Evolutionary conservation across 2,329 filamentous ascomycete species (phyloP), one percentile per base, ranked within the genome.

Genomic region (Cladosporium cucumerinum): DNA sequence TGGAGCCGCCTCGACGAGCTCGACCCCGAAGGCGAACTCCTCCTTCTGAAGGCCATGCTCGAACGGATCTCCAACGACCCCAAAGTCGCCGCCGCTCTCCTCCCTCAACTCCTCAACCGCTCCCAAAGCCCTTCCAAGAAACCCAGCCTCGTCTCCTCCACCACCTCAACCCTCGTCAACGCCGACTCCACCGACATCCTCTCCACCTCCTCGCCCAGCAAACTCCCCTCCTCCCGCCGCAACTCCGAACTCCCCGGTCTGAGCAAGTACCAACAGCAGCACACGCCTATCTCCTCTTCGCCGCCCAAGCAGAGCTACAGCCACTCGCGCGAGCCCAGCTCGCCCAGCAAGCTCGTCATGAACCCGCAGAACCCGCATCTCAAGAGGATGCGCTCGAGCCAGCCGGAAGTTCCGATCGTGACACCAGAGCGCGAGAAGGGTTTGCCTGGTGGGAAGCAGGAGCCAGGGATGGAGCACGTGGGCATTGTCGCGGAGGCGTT

Each of bases 21-120:
- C 32, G 94, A 99, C 72, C 94, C 94, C 0, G 94, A 97, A 75
- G 93, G 93, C 21, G 87, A 93, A 48, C 95, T 94, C 72, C 88
- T 96, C 69, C 83, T 99, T 18, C 83, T 99, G 73, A 90, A 88
- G 72, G 85, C 87, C 64, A 86, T 96, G 69, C 84, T 96, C 66
- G 85, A 91, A n/a, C 86, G 87, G 64, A 84, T 96, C 55, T 85
- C 89, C 51, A 82, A 84, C 57, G 90, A 94, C 72, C 81, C 84
- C 25, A 92, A 89, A 75, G 82, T 94, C 8, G 78, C 80, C 5
- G 76, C 77, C 34, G 77, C 79, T 0, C 75, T 83, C 0, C 79
- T 81, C 23, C 74, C 80, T 1, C 71, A 73, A 61, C 6, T 68
- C 21, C 51, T 21, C 30, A 4, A 7, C 6, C n/a, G 32, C 21